phyloP scores from a whole-genome alignment of 768 basidiomycete genomes.

The Xerocomus spinulosus region DNA sequence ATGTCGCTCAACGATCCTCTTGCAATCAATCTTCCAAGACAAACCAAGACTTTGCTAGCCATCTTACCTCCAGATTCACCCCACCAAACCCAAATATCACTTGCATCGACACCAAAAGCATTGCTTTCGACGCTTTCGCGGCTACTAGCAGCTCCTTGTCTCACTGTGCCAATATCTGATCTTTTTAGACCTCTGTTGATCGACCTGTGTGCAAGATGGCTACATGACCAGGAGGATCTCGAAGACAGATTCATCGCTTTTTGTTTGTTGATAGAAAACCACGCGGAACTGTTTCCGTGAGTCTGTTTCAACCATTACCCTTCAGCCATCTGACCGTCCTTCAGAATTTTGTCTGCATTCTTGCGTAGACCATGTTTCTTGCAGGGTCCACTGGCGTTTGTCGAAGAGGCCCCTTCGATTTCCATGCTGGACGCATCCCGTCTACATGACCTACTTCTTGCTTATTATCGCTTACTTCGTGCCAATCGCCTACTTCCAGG shows the following conservation, averaged over 20 bases:
- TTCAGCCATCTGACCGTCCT: not conserved
- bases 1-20: slow-evolving; percentile 49
- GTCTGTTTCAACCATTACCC: slow-evolving; percentile 26
- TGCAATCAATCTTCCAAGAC: slow-evolving; percentile 51
- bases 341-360: slow-evolving; percentile 55
- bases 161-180: slow-evolving; percentile 58
- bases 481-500: slow-evolving; percentile 66
- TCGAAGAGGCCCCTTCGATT: slow-evolving; percentile 30
- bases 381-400: slow-evolving; percentile 52
- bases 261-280: slow-evolving; percentile 59
- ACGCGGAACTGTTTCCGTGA: slow-evolving; percentile 70
- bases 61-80: slow-evolving; percentile 40
- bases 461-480: slow-evolving; percentile 76
- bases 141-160: slow-evolving; percentile 54
- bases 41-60: slow-evolving; percentile 45
- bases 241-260: slow-evolving; percentile 55
- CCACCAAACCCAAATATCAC: slow-evolving; percentile 36
- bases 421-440: slow-evolving; percentile 36
- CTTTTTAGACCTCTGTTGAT: slow-evolving; percentile 73
- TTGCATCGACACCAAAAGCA: slow-evolving; percentile 36
- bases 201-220: slow-evolving; percentile 80
- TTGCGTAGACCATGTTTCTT: slow-evolving; percentile 40
- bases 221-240: slow-evolving; percentile 47
- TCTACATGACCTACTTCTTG: slow-evolving; percentile 69
- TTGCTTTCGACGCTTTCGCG: slow-evolving; percentile 55